Conservation (phyloP, 805 yeast species). For the Saccharomycopsis schoenii region DNA sequence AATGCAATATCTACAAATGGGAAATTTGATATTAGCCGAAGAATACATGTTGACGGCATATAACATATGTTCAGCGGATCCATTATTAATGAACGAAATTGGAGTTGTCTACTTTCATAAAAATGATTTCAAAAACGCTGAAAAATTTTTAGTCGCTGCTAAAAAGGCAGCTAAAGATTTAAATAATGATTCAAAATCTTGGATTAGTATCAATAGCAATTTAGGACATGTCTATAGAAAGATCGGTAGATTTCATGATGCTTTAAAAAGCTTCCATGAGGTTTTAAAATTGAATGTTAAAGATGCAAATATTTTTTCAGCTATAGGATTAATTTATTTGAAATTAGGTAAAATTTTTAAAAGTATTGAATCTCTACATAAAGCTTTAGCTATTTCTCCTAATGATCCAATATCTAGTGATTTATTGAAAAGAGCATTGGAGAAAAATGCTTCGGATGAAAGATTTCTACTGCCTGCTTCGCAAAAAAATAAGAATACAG, state of each 20-base stretch:
- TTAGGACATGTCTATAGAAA: conserved; percentile 82
- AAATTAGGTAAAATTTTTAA: conserved; percentile 52
- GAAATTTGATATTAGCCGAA: conserved; percentile 70
- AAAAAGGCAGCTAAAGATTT: conserved; percentile 55
- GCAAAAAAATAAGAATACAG: neutral
- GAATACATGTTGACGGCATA: conserved; percentile 74
- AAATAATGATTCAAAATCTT: conserved; percentile 71
- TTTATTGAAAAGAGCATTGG: conserved; percentile 68
- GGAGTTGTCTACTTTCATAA: conserved; percentile 88
- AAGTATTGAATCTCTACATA: conserved; percentile 72
- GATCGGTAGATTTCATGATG: conserved; percentile 48
- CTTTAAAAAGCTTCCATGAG: conserved; percentile 65
- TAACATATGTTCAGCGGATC: conserved; percentile 75
- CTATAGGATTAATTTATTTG: conserved; percentile 76
- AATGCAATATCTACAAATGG: conserved; percentile 90
- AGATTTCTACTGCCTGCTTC: neutral
- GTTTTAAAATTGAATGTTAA: conserved; percentile 61
- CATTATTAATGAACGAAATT: conserved; percentile 78
- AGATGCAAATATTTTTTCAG: conserved; percentile 68
- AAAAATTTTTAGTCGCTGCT: conserved; percentile 60
- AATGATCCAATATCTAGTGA: conserved; percentile 81
- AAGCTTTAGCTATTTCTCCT: conserved; percentile 69
- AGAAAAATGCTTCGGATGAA: conserved; percentile 22
- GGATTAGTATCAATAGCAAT: conserved; percentile 78
- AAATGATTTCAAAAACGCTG: conserved; percentile 57